Conservation (phyloP, 176 grass and related monocot genomes). For the Carex cristatella region DNA sequence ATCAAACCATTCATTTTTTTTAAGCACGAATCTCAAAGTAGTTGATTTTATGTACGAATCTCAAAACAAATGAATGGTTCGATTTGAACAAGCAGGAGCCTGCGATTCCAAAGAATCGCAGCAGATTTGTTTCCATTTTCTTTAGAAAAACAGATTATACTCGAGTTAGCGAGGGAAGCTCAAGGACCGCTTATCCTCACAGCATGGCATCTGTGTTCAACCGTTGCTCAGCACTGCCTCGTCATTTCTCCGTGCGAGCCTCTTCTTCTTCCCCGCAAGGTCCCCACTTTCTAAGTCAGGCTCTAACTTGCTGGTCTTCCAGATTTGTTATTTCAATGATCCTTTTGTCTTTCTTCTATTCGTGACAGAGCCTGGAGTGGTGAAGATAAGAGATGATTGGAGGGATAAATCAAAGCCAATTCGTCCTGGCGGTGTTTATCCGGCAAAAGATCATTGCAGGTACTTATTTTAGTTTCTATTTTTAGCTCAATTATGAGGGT, state of each 20-base stretch:
- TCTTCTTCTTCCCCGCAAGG: constrained; percentile 16
- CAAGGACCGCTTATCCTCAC: background rate
- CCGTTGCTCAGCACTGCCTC: constrained; percentile 6
- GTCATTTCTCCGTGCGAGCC: constrained; percentile 19
- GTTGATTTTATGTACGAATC: too few species aligned
- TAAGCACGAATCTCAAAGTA: too few species aligned
- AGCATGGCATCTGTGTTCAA: constrained; percentile 1
- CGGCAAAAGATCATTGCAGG: constrained; percentile 97
- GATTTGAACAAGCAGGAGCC: too few species aligned
- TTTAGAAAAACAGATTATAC: background rate
- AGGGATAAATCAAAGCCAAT: constrained; percentile 67
- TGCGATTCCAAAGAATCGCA: too few species aligned
- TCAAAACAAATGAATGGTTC: too few species aligned
- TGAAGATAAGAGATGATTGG: constrained; percentile 70
- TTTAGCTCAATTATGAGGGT: background rate
- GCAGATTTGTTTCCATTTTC: too few species aligned
- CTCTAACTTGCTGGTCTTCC: background rate
- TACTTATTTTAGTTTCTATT: background rate
- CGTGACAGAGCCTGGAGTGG: background rate
- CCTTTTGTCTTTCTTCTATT: background rate
- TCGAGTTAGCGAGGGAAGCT: background rate
- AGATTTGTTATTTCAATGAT: background rate
- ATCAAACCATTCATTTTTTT: too few species aligned
- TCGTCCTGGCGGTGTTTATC: constrained; percentile 74
- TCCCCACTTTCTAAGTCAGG: background rate